phyloP scores from a whole-genome alignment of 192 early-diverging fungal species.

The Coemansia sp. region DNA sequence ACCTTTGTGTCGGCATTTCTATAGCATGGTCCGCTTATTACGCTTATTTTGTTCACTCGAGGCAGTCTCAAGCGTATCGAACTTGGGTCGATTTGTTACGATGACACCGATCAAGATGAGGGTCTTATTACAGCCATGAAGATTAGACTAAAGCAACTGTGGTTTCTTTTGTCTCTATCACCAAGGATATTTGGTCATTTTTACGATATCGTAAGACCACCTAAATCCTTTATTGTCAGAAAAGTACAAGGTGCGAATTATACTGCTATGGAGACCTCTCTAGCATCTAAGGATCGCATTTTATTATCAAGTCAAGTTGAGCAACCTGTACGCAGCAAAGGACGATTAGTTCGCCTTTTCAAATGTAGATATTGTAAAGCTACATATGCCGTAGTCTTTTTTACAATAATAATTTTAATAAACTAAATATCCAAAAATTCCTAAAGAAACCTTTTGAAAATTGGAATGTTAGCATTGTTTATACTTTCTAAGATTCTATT shows the following conservation, averaged over 20 bases:
- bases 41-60: conserved; percentile 12
- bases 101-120: neutral
- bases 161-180: neutral
- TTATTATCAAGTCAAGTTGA: neutral
- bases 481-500: no score
- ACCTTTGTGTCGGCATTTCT: conserved; percentile 14
- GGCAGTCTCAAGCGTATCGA: neutral
- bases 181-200: neutral
- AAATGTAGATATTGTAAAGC: neutral
- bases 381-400: no score
- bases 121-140: neutral
- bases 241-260: neutral
- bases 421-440: no score
- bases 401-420: no score
- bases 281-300: neutral
- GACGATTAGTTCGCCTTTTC: no score
- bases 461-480: no score
- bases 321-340: neutral
- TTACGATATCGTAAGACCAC: neutral
- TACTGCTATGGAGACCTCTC: neutral
- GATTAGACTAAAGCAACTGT: neutral
- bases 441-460: no score
- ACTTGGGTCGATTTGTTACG: neutral
- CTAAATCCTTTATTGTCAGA: neutral
- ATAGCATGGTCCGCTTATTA: neutral